Evolutionary conservation across 1,284 basidiomycete species (phyloP), one percentile per base, ranked within the genome.

Genomic region (Ceratorhiza oryzae-sativae): DNA sequence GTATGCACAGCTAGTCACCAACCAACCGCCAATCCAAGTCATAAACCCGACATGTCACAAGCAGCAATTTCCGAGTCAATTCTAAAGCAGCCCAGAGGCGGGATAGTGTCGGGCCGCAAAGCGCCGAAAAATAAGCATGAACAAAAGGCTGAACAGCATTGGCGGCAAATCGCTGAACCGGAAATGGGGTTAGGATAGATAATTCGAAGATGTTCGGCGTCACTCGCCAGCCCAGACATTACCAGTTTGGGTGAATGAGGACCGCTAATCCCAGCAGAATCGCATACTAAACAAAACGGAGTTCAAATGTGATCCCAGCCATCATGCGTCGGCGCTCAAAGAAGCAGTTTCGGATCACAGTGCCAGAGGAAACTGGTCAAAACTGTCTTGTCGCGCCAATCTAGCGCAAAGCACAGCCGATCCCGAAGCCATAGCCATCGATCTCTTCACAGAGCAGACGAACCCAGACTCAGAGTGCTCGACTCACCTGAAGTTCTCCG

Each of bases 401-500:
- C 36, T 6, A 39, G 13, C 36, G 6, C 36, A 39, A 39, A 5
- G 36, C 36, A 13, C 36, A 39, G 36, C 36, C 36, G 6, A 39
- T 39, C 36, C 13, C 36, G 36, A 39, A 39, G 36, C 36, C 5
- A 39, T 39, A 39, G 36, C 36, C 5, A 13, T 13, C 36, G 13
- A 39, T 39, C 36, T 39, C 36, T 5, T 39, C 5, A 6, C 36
- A 39, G 13, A 39, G 36, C 36, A 13, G 36, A 5, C 5, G 13
- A 39, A 39, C 36, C 36, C 36, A 39, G 13, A 6, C 36, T 39
- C 36, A 13, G 13, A 39, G 30, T 25, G 23, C 12, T 27, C 18
- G 23, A 34, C 65, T 68, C 53, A 58, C 65, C 53, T 68, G 39
- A 1, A 68, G 42, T 56, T 0, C 82, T 73, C 77, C 77, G 58